Evolutionary conservation across 1,284 basidiomycete species (phyloP).

Genomic region (Schizophyllum amplum): DNA sequence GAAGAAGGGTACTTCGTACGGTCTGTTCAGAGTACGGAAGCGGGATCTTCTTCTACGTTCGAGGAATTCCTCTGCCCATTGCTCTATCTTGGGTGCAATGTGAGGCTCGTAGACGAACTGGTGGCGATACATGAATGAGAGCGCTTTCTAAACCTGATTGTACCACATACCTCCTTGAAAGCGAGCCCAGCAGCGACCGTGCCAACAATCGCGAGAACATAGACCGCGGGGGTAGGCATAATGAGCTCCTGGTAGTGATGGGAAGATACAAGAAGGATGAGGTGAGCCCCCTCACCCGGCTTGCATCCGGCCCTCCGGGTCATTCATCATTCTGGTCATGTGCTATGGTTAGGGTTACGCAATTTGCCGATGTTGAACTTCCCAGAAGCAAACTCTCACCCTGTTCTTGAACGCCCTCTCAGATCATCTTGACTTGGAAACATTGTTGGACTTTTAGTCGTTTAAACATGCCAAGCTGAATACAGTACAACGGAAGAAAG

Average conservation of each 20-base stretch:
- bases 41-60: constrained; percentile 11
- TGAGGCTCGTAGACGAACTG: constrained; percentile 61
- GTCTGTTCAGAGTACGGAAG: background rate
- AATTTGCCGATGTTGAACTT: background rate
- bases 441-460: no score
- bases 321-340: background rate
- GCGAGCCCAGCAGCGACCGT: constrained; percentile 30
- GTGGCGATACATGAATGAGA: background rate
- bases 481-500: no score
- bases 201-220: constrained; percentile 30
- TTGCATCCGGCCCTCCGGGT: background rate
- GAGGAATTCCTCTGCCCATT: constrained; percentile 41
- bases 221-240: constrained; percentile 20
- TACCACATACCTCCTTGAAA: constrained; percentile 33
- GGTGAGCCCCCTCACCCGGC: background rate
- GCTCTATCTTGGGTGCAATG: constrained; percentile 44
- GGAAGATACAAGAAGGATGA: background rate
- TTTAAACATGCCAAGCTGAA: no score
- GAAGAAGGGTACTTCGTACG: constrained; percentile 1
- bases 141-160: background rate
- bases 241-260: background rate
- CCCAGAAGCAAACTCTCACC: no score
- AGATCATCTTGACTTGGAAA: no score
- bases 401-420: no score
- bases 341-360: background rate